These are phyloP conservation scores for Annulohypoxylon bovei DNA, from an alignment of 495 filamentous ascomycete genomes.

Conservation along the genomic window DNA sequence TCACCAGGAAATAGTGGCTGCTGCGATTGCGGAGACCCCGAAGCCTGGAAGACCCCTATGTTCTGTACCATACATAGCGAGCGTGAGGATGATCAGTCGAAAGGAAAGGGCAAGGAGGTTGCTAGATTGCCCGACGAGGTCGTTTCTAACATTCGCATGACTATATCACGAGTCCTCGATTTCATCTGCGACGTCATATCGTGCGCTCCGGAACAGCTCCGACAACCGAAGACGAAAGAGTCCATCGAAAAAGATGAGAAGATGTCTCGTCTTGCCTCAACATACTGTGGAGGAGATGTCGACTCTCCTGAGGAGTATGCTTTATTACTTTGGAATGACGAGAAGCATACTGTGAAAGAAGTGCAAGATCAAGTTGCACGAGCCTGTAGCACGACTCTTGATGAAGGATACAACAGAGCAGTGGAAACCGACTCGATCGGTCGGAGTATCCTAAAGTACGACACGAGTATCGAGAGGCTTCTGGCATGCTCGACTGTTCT, in stretches of 20 bases:
- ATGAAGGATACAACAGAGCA: constrained; percentile 77
- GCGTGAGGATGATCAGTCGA: constrained; percentile 59
- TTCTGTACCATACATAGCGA: constrained; percentile 93
- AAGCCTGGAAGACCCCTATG: constrained; percentile 89
- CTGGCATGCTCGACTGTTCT: constrained; percentile 81
- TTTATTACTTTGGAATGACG: constrained; percentile 96
- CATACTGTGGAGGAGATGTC: constrained; percentile 75
- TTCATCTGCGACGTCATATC: constrained; percentile 98
- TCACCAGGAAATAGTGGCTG: constrained; percentile 92
- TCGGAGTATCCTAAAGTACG: constrained; percentile 81
- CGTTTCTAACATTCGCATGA: constrained; percentile 77
- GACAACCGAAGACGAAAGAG: constrained; percentile 81
- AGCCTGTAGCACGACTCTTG: constrained; percentile 78
- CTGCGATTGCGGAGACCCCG: constrained; percentile 95
- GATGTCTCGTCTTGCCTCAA: constrained; percentile 75
- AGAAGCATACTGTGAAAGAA: constrained; percentile 96
- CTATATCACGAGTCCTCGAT: constrained; percentile 84
- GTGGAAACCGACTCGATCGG: constrained; percentile 89
- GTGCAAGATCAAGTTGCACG: constrained; percentile 88
- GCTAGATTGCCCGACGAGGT: constrained; percentile 75
- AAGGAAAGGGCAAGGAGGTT: constrained; percentile 71
- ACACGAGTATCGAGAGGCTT: constrained; percentile 73
- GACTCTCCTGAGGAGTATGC: constrained; percentile 73
- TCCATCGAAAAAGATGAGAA: constrained; percentile 84
- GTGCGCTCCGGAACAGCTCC: constrained; percentile 94